phyloP scores from a whole-genome alignment of 2,329 filamentous ascomycete species.

The Dactylellina drechsleri region DNA sequence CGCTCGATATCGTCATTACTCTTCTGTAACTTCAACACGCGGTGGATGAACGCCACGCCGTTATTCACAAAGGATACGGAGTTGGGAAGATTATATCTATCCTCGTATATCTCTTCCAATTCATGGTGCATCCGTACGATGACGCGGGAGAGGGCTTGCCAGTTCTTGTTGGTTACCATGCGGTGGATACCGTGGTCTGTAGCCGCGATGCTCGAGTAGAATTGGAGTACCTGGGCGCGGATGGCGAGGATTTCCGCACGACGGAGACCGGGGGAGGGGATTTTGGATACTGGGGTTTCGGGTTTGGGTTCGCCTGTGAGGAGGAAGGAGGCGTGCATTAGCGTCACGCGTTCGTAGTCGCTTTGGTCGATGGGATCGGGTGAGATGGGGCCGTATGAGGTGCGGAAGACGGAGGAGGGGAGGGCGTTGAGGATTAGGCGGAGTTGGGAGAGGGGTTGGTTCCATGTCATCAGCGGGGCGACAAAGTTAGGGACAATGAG shows the following conservation, averaged over 20 bases:
- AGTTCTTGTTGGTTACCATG: slow-evolving; percentile 46
- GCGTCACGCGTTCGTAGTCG: slow-evolving; percentile 38
- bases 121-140: slow-evolving; percentile 39
- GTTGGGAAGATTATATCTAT: slow-evolving; percentile 16
- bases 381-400: slow-evolving; percentile 42
- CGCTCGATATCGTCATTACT: slow-evolving; percentile 34
- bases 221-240: slow-evolving; percentile 32
- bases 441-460: slow-evolving; percentile 46
- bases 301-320: slow-evolving; percentile 48
- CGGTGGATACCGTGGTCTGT: slow-evolving; percentile 39
- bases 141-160: slow-evolving; percentile 39
- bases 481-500: slow-evolving; percentile 42
- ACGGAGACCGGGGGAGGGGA: slow-evolving; percentile 23
- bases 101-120: slow-evolving; percentile 44
- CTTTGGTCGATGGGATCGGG: slow-evolving; percentile 34
- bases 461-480: slow-evolving; percentile 45
- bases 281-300: not conserved
- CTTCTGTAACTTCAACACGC: slow-evolving; percentile 38
- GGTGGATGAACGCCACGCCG: slow-evolving; percentile 41
- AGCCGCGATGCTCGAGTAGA: slow-evolving; percentile 46
- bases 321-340: slow-evolving; percentile 51
- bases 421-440: slow-evolving; percentile 39
- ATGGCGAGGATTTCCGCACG: slow-evolving; percentile 40
- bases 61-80: slow-evolving; percentile 44
- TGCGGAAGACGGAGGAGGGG: slow-evolving; percentile 37